These are phyloP conservation scores for Apiospora rasikravindrae DNA, from an alignment of 2,329 filamentous ascomycete species.

Conservation along the genomic window DNA sequence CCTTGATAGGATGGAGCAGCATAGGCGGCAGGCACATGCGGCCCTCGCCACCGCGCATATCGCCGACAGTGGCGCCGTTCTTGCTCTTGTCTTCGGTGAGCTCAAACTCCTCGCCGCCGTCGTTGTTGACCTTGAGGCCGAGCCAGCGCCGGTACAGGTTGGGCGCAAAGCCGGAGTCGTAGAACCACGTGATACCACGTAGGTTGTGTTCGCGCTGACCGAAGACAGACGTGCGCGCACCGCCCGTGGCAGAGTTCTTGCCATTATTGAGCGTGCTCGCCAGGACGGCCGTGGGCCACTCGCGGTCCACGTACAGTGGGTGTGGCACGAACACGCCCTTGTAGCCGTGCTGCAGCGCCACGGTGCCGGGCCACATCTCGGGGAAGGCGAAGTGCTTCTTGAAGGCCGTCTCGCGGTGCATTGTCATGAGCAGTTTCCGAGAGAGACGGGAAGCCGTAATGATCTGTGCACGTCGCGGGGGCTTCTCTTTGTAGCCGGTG, in stretches of 20 bases:
- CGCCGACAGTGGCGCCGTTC: conserved; percentile 52
- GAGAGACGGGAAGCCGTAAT: conserved; percentile 88
- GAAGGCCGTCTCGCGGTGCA: conserved; percentile 88
- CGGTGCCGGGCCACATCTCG: conserved; percentile 93
- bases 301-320: conserved; percentile 83
- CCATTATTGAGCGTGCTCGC: conserved; percentile 82
- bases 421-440: conserved; percentile 76
- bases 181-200: conserved; percentile 87
- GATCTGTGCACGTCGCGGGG: conserved; percentile 82
- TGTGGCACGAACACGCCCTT: conserved; percentile 94
- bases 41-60: conserved; percentile 73
- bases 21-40: conserved; percentile 92
- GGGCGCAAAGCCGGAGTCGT: conserved; percentile 80
- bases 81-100: conserved; percentile 58
- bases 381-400: conserved; percentile 91
- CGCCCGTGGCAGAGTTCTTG: conserved; percentile 75
- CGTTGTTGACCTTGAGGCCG: conserved; percentile 78
- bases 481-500: conserved; percentile 73
- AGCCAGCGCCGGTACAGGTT: conserved; percentile 88
- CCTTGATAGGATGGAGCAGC: conserved; percentile 88
- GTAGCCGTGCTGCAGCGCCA: conserved; percentile 87
- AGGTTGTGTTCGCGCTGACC: conserved; percentile 91
- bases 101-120: conserved; percentile 80
- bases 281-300: conserved; percentile 82
- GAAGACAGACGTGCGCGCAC: conserved; percentile 73